phyloP scores from a whole-genome alignment of 345 rosid species.

The Gossypium herbaceum region DNA sequence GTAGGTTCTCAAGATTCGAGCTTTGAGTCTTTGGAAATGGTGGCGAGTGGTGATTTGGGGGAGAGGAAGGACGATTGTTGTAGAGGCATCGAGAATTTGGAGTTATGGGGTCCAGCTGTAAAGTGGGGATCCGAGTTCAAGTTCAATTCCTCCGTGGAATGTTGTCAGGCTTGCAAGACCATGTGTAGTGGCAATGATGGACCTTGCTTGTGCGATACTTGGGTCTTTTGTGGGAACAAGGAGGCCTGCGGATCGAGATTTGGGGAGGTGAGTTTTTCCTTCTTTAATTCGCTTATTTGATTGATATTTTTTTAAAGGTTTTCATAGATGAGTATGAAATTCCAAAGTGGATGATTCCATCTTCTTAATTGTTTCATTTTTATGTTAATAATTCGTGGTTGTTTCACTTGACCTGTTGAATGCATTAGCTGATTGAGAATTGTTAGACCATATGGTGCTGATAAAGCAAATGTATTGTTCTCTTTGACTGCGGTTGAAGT shows the following conservation, averaged over 20 bases:
- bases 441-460: too few species aligned
- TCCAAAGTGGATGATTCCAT: background rate
- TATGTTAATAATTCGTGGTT: background rate
- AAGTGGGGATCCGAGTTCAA: slow-evolving; percentile 95
- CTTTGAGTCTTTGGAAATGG: slow-evolving; percentile 15
- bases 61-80: slow-evolving; percentile 48
- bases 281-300: background rate
- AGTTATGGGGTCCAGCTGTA: slow-evolving; percentile 97
- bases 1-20: slow-evolving; percentile 9
- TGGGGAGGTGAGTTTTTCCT: slow-evolving; percentile 56
- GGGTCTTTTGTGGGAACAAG: slow-evolving; percentile 86
- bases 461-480: too few species aligned
- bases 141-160: slow-evolving; percentile 63
- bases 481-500: too few species aligned
- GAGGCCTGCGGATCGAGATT: slow-evolving; percentile 73
- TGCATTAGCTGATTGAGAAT: background rate
- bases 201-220: slow-evolving; percentile 93
- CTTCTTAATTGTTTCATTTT: background rate
- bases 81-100: slow-evolving; percentile 74
- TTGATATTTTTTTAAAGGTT: background rate
- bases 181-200: slow-evolving; percentile 87
- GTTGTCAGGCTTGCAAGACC: slow-evolving; percentile 83
- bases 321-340: background rate
- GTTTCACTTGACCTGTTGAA: background rate
- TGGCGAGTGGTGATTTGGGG: slow-evolving; percentile 16